Evolutionary conservation across 116 monocot genomes (phyloP).

Genomic region (Trichopus zeylanicus): DNA sequence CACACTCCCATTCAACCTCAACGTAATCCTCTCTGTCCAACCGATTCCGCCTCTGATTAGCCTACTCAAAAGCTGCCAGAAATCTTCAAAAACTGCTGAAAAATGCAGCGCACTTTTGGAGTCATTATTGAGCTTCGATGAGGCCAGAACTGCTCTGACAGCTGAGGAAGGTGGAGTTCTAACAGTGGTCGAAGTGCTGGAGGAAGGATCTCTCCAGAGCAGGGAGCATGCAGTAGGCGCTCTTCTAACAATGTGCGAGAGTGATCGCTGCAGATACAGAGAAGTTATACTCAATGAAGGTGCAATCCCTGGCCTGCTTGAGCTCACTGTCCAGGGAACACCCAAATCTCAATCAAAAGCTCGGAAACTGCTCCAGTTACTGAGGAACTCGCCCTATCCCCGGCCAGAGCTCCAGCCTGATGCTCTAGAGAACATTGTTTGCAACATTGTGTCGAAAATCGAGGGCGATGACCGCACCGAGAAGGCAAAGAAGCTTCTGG

Average conservation of each 20-base stretch:
- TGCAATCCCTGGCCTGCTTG: conserved; percentile 83
- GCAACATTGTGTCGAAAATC: conserved; percentile 49
- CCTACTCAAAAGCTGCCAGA: conserved; percentile 47
- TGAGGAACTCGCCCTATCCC: conserved; percentile 44
- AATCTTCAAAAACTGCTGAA: conserved; percentile 61
- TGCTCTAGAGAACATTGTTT: conserved; percentile 56
- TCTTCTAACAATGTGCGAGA: conserved; percentile 66
- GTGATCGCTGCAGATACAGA: conserved; percentile 54
- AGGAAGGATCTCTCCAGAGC: conserved; percentile 52
- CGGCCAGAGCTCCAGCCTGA: conserved; percentile 41
- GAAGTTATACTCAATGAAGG: conserved; percentile 81
- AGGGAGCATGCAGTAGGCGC: conserved; percentile 64
- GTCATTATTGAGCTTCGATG: conserved; percentile 42
- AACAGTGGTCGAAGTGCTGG: conserved; percentile 68
- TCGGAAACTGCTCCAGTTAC: conserved; percentile 42
- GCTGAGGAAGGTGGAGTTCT: conserved; percentile 65
- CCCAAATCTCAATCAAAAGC: conserved; percentile 55
- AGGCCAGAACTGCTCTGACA: conserved; percentile 45
- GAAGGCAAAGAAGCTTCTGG: conserved; percentile 82
- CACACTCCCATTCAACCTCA: conserved; percentile 37
- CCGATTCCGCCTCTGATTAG: conserved; percentile 43
- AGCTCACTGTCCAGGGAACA: conserved; percentile 85
- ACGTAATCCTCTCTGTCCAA: conserved; percentile 24
- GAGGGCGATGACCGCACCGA: conserved; percentile 53
- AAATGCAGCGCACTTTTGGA: conserved; percentile 74